Evolutionary conservation across 2,329 filamentous ascomycete species (phyloP).

Genomic region (Penicillium oxalicum): DNA sequence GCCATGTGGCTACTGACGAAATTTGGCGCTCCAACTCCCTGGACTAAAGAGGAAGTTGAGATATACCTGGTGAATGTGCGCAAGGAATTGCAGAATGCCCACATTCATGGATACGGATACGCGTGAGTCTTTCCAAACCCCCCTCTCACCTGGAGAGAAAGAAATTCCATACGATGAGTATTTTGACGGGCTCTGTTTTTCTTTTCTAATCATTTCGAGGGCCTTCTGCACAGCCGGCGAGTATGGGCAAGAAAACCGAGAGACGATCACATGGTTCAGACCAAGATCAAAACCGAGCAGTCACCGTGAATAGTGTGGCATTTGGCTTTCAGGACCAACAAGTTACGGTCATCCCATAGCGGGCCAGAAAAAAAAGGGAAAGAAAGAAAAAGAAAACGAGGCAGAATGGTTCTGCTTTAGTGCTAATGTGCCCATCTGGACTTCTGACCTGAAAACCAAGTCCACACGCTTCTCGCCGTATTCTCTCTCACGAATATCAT

Average conservation of each 20-base stretch:
- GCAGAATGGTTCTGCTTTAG: too few relatives aligned
- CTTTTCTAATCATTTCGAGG: not conserved
- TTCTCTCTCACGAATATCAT: too few relatives aligned
- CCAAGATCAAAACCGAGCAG: not conserved
- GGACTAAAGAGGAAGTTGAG: conserved; percentile 3
- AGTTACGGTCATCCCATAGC: too few relatives aligned
- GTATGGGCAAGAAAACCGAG: conserved; percentile 1
- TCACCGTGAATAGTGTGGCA: not conserved
- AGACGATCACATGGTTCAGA: conserved; percentile 1
- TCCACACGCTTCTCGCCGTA: too few relatives aligned
- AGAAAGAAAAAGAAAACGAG: too few relatives aligned
- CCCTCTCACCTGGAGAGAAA: too few relatives aligned
- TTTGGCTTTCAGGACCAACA: too few relatives aligned
- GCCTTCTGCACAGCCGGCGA: not conserved
- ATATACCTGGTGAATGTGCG: conserved; percentile 3
- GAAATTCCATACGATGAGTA: too few relatives aligned
- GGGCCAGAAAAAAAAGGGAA: too few relatives aligned
- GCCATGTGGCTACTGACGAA: conserved; percentile 6
- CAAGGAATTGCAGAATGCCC: not conserved
- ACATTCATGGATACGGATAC: not conserved
- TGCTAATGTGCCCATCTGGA: too few relatives aligned
- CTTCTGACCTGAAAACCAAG: too few relatives aligned
- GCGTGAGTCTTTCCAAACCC: not conserved
- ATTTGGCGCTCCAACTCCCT: conserved; percentile 3
- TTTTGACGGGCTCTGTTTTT: not conserved